phyloP scores from a whole-genome alignment of 2,329 filamentous ascomycete genomes.

The Erysiphe neolycopersici region DNA sequence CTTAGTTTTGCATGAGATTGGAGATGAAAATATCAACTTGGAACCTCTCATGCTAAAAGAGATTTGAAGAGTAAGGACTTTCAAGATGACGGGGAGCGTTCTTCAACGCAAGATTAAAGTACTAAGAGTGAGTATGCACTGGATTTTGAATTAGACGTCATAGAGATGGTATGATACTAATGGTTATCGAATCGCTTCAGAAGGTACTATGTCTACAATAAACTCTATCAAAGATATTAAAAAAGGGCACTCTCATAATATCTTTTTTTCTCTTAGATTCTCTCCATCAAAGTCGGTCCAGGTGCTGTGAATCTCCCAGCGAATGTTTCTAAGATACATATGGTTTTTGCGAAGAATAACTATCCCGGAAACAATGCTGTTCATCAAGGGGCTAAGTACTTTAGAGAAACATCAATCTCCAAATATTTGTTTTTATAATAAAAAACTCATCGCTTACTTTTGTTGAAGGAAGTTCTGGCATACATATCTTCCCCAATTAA shows the following conservation, averaged over 20 bases:
- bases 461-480: constrained; percentile 60
- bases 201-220: neutral
- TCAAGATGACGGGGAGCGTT: neutral
- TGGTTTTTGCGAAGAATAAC: constrained; percentile 39
- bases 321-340: constrained; percentile 46
- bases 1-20: too few relatives aligned
- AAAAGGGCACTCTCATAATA: neutral
- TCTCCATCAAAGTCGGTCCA: constrained; percentile 51
- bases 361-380: constrained; percentile 29
- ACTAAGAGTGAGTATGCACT: neutral
- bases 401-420: constrained; percentile 31
- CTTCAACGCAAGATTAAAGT: neutral
- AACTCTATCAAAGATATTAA: neutral
- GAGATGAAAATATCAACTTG: too few relatives aligned
- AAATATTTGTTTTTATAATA: neutral
- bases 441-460: neutral
- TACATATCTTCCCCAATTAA: constrained; percentile 55
- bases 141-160: neutral
- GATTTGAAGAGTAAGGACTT: too few relatives aligned
- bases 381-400: constrained; percentile 17
- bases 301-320: constrained; percentile 61
- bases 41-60: too few relatives aligned
- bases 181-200: neutral
- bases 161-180: neutral
- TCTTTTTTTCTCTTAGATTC: constrained; percentile 24